Percentiles rank a stretch among this genome's conserved stretches.
These are phyloP conservation scores for Pseudoturritis turrita DNA, from an alignment of 345 rosid genomes.

Conservation along the genomic window DNA sequence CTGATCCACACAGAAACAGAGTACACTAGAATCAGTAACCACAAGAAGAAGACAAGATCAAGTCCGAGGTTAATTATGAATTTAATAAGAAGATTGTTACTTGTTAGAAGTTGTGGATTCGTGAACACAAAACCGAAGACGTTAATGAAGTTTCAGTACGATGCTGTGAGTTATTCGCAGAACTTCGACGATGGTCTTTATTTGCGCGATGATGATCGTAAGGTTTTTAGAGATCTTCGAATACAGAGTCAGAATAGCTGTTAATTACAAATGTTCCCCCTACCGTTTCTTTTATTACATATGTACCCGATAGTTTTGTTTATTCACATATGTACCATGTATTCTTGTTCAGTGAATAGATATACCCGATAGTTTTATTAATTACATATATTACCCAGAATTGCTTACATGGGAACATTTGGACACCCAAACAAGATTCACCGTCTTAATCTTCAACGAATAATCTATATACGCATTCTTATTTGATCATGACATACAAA, in stretches of 20 bases:
- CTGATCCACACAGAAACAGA: conserved; percentile 40
- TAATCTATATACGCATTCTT: no score
- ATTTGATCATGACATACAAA: no score
- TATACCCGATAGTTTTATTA: no score
- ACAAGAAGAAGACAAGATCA: conserved; percentile 20
- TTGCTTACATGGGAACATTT: no score
- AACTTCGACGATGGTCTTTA: conserved; percentile 68
- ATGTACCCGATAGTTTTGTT: no score
- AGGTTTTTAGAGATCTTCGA: neutral
- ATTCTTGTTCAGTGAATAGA: no score
- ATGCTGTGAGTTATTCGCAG: conserved; percentile 71
- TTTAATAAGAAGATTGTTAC: conserved; percentile 44
- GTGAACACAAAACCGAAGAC: conserved; percentile 45
- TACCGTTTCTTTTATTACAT: no score
- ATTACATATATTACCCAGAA: no score
- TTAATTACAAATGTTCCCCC: neutral
- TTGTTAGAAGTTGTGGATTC: conserved; percentile 31
- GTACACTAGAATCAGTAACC: conserved; percentile 41
- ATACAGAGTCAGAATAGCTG: neutral
- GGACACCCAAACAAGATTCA: no score
- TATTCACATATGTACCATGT: no score
- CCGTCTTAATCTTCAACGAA: no score
- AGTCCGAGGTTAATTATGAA: conserved; percentile 43
- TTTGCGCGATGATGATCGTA: conserved; percentile 18
- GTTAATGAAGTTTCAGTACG: conserved; percentile 56